Evolutionary conservation across 2,329 filamentous ascomycete species (phyloP).

Genomic region (Aureobasidium uvarum): DNA sequence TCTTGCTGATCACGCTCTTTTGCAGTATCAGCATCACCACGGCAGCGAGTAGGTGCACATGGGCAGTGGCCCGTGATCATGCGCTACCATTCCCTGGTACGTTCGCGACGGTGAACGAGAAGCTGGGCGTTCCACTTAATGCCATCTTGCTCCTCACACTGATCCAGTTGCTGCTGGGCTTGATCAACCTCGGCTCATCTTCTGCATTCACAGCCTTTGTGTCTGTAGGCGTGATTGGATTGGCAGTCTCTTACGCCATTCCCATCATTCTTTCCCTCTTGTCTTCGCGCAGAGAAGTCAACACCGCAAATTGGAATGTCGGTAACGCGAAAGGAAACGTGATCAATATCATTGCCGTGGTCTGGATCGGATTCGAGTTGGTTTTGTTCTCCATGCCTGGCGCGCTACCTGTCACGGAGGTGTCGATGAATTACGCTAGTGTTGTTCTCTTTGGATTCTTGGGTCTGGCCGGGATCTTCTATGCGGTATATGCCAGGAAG

Average conservation of each 20-base stretch:
- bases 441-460: constrained; percentile 68
- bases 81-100: constrained; percentile 45
- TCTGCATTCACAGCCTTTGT: constrained; percentile 53
- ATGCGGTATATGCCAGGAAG: constrained; percentile 65
- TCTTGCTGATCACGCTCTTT: constrained; percentile 53
- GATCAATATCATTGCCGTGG: constrained; percentile 34
- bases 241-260: constrained; percentile 57
- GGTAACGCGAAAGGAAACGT: constrained; percentile 27
- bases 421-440: constrained; percentile 59
- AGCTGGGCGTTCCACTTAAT: constrained; percentile 44
- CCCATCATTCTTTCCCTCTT: constrained; percentile 55
- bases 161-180: constrained; percentile 50
- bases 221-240: constrained; percentile 56
- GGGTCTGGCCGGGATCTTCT: constrained; percentile 62
- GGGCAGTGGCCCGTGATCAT: constrained; percentile 49
- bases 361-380: constrained; percentile 36
- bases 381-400: constrained; percentile 55
- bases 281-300: constrained; percentile 39
- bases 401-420: constrained; percentile 53
- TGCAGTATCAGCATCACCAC: constrained; percentile 55
- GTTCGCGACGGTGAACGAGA: constrained; percentile 40
- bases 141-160: constrained; percentile 47
- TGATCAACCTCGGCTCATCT: constrained; percentile 51
- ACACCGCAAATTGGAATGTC: constrained; percentile 31
- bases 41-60: constrained; percentile 49